A percentile compares a stretch with the other conserved stretches of the same genome.
Conservation (phyloP, 306 rosid genomes). For the Quercus aquifolioides region DNA sequence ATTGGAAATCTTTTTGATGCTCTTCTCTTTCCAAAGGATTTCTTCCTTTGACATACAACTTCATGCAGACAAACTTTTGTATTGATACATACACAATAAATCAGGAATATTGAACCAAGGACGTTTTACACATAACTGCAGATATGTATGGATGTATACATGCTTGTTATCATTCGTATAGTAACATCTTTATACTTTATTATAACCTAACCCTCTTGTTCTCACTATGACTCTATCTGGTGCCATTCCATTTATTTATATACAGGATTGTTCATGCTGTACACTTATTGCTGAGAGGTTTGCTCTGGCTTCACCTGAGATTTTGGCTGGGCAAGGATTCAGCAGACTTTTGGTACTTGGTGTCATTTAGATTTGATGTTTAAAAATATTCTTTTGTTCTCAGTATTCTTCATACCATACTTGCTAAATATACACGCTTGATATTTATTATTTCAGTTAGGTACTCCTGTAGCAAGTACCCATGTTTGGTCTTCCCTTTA, state of each 20-base stretch:
- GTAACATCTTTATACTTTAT: too few species aligned
- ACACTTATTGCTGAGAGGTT: slow-evolving; percentile 69
- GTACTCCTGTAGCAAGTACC: neutral
- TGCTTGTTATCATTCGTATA: neutral
- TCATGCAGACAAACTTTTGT: neutral
- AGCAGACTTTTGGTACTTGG: slow-evolving; percentile 68
- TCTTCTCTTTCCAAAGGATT: neutral
- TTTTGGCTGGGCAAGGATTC: slow-evolving; percentile 64
- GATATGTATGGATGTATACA: neutral
- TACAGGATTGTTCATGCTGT: slow-evolving; percentile 73
- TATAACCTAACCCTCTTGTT: neutral
- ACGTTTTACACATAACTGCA: neutral
- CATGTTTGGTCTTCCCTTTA: neutral
- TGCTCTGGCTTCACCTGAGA: slow-evolving; percentile 51
- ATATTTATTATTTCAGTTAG: neutral
- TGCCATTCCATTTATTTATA: neutral
- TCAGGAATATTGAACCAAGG: neutral
- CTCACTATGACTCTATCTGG: neutral
- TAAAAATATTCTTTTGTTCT: neutral
- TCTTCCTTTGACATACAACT: neutral
- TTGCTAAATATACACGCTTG: too few species aligned
- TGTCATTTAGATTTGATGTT: slow-evolving; percentile 10
- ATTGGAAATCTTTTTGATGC: neutral
- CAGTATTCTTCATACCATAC: neutral
- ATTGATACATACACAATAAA: neutral